Percentiles rank a stretch among this genome's conserved stretches.
phyloP scores from a whole-genome alignment of 768 basidiomycete species.

The Trametes elegans region DNA sequence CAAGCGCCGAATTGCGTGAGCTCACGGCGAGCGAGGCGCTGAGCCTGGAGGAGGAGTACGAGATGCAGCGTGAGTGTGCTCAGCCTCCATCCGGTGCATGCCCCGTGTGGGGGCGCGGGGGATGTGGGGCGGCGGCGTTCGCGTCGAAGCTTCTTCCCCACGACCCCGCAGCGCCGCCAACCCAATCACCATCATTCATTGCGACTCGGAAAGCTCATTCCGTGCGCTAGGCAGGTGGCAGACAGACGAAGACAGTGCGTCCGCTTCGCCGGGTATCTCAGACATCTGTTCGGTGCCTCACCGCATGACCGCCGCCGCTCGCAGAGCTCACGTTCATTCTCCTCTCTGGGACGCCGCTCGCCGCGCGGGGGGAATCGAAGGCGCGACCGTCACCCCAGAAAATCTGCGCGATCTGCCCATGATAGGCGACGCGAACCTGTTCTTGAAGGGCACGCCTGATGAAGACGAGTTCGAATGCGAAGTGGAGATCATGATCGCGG shows the following conservation, averaged over 20 bases:
- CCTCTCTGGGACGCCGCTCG: conserved; percentile 43
- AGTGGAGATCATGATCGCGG: conserved; percentile 92
- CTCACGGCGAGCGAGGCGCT: conserved; percentile 86
- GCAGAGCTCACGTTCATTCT: conserved; percentile 89
- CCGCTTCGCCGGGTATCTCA: neutral
- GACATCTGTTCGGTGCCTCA: neutral
- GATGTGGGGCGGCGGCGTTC: too few relatives aligned
- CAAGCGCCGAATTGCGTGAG: conserved; percentile 62
- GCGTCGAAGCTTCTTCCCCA: neutral
- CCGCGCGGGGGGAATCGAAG: neutral
- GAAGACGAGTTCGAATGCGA: conserved; percentile 62
- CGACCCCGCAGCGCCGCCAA: neutral
- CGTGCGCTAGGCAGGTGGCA: conserved; percentile 72
- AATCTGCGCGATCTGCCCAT: conserved; percentile 50
- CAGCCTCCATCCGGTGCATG: neutral
- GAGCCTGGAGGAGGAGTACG: conserved; percentile 75
- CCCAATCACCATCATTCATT: neutral
- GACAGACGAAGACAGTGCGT: conserved; percentile 75
- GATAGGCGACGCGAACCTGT: conserved; percentile 93
- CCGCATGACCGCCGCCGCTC: neutral
- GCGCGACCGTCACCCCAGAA: conserved; percentile 16
- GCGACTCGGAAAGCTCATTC: conserved; percentile 3
- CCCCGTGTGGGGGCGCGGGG: neutral
- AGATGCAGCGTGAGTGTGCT: conserved; percentile 74
- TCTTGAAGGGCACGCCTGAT: conserved; percentile 56